Percentiles rank a stretch among this genome's conserved stretches.
Evolutionary conservation across 2,329 filamentous ascomycete genomes (phyloP).

Genomic region (Basipetospora sp.): DNA sequence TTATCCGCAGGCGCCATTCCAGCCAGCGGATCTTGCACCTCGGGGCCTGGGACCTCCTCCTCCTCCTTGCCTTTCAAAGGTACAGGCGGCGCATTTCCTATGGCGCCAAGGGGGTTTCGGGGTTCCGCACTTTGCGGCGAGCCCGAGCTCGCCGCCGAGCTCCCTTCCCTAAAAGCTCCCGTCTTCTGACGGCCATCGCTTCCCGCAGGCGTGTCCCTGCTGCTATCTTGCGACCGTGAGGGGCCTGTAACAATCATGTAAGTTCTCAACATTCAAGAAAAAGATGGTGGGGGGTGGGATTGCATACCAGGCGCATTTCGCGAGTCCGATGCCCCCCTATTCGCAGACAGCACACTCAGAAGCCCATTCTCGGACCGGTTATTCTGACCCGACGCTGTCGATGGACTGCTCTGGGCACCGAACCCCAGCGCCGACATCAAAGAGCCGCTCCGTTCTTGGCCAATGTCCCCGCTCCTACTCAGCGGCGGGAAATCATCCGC

Average conservation of each 20-base stretch:
- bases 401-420: conserved; percentile 26
- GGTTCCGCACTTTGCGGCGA: conserved; percentile 18
- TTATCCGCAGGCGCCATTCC: conserved; percentile 49
- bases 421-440: conserved; percentile 42
- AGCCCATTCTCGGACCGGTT: conserved; percentile 43
- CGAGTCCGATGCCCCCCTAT: conserved; percentile 33
- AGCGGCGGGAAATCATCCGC: conserved; percentile 50
- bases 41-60: conserved; percentile 23
- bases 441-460: conserved; percentile 36
- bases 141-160: conserved; percentile 20
- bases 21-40: conserved; percentile 41
- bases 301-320: neutral
- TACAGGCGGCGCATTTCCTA: conserved; percentile 27
- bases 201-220: conserved; percentile 12
- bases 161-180: conserved; percentile 29
- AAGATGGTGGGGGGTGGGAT: too few species aligned
- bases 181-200: conserved; percentile 33
- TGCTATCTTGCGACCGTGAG: conserved; percentile 5
- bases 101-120: conserved; percentile 30
- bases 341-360: conserved; percentile 49
- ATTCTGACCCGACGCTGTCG: conserved; percentile 19
- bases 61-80: conserved; percentile 28
- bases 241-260: neutral
- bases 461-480: conserved; percentile 43
- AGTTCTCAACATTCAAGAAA: neutral